A percentile compares a stretch with the other conserved stretches of the same genome.
phyloP scores from a whole-genome alignment of 106 monocot genomes.

The Dendrobium huoshanense region DNA sequence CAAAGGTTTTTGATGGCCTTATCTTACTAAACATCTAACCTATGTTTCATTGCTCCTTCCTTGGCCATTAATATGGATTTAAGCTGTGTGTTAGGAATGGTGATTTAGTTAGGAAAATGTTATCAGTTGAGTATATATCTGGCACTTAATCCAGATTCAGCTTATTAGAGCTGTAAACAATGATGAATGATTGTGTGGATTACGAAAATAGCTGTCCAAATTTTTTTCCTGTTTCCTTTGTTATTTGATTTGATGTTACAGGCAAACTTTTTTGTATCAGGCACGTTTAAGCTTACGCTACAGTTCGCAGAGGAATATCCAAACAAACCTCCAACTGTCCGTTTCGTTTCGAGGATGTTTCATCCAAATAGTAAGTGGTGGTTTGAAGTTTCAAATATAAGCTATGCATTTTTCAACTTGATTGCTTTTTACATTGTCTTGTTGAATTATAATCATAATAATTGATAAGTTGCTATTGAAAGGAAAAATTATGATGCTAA shows the following conservation, averaged over 20 bases:
- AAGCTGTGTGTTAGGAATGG: not conserved
- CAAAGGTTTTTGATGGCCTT: not conserved
- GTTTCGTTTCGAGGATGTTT: slow-evolving; percentile 62
- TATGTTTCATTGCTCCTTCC: not conserved
- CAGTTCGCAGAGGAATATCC: slow-evolving; percentile 66
- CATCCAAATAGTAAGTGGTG: slow-evolving; percentile 53
- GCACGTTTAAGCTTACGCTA: slow-evolving; percentile 55
- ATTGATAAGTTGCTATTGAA: not conserved
- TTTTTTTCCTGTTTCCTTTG: not conserved
- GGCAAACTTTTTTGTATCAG: slow-evolving; percentile 13
- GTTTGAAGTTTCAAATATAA: not conserved
- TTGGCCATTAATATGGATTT: not conserved
- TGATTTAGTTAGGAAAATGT: not conserved
- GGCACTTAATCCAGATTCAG: not conserved
- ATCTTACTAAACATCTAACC: not conserved
- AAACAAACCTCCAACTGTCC: slow-evolving; percentile 51
- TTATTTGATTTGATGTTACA: not conserved
- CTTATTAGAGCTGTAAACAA: not conserved
- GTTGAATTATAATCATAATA: not conserved
- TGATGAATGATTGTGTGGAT: not conserved
- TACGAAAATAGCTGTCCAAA: not conserved
- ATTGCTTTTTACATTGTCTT: not conserved
- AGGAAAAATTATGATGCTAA: not conserved
- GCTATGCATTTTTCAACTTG: not conserved
- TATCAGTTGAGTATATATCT: not conserved